A percentile compares a stretch with the other conserved stretches of the same genome.
Evolutionary conservation across 2,329 filamentous ascomycete genomes (phyloP).

Genomic region (Madurella mycetomatis): DNA sequence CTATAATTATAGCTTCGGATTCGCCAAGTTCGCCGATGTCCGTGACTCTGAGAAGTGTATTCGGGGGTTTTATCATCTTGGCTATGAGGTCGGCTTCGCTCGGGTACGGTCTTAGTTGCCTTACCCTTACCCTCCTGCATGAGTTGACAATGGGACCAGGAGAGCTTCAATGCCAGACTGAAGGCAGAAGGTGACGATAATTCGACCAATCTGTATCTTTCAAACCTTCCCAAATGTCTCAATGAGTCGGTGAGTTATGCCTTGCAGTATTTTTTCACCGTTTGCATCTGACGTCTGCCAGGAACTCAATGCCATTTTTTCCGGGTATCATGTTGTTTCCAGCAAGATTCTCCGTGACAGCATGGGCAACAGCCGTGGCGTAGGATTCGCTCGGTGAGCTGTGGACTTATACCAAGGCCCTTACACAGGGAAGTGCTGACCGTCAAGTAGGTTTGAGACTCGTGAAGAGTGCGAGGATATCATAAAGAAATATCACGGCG

Average conservation of each 20-base stretch:
- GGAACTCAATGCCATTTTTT: constrained; percentile 75
- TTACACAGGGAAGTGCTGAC: constrained; percentile 22
- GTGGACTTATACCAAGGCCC: no score
- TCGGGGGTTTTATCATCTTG: constrained; percentile 86
- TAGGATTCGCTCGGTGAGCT: constrained; percentile 89
- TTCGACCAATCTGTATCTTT: constrained; percentile 97
- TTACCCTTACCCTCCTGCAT: not conserved
- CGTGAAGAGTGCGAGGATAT: constrained; percentile 89
- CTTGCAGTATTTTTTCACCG: not conserved
- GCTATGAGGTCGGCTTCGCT: constrained; percentile 97
- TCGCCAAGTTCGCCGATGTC: constrained; percentile 88
- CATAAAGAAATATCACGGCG: constrained; percentile 80
- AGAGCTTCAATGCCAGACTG: constrained; percentile 96
- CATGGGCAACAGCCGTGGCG: constrained; percentile 89
- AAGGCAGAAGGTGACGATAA: constrained; percentile 87
- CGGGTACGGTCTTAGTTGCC: constrained; percentile 54
- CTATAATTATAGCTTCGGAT: constrained; percentile 77
- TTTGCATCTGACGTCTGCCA: constrained; percentile 32
- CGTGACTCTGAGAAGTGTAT: constrained; percentile 94
- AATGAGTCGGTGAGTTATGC: constrained; percentile 71
- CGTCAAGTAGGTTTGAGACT: constrained; percentile 68
- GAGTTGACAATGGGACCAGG: constrained; percentile 45
- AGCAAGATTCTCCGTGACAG: constrained; percentile 92
- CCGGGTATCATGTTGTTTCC: constrained; percentile 78
- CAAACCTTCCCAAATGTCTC: constrained; percentile 87